Conservation (phyloP, 2,329 filamentous ascomycete genomes). For the Aspergillus sp. region DNA sequence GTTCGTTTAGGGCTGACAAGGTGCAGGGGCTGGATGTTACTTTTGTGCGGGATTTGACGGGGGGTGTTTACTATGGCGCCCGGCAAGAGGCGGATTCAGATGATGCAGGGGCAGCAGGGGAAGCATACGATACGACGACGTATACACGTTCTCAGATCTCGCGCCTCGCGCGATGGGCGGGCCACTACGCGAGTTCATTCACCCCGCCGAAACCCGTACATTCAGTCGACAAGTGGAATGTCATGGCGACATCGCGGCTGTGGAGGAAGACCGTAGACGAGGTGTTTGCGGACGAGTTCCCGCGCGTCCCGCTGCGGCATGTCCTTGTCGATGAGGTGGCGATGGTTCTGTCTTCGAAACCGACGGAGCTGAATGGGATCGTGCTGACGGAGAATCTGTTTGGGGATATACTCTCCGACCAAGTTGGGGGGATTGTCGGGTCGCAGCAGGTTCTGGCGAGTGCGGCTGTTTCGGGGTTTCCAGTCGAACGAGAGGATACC, state of each 20-base stretch:
- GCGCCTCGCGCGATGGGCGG: neutral
- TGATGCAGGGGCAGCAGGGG: neutral
- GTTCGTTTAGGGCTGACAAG: neutral
- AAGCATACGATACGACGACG: neutral
- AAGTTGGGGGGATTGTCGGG: too few species aligned
- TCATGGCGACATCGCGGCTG: neutral
- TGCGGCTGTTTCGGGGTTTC: too few species aligned
- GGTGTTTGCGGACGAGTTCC: neutral
- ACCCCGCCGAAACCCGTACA: neutral
- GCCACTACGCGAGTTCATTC: neutral
- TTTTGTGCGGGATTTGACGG: neutral
- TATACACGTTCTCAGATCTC: neutral
- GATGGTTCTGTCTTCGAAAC: too few species aligned
- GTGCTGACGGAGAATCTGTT: too few species aligned
- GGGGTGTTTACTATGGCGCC: neutral
- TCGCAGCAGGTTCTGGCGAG: too few species aligned
- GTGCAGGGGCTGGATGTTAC: neutral
- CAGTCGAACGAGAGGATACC: too few species aligned
- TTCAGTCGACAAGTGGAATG: neutral
- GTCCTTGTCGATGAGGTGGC: neutral
- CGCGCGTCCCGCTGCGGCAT: neutral
- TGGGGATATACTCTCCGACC: too few species aligned
- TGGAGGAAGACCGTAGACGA: neutral
- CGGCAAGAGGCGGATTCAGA: neutral
- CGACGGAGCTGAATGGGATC: too few species aligned